Evolutionary conservation across 192 early-diverging fungal genomes (phyloP), one percentile per base, ranked within the genome.

Genomic region (Coemansia aciculifera): DNA sequence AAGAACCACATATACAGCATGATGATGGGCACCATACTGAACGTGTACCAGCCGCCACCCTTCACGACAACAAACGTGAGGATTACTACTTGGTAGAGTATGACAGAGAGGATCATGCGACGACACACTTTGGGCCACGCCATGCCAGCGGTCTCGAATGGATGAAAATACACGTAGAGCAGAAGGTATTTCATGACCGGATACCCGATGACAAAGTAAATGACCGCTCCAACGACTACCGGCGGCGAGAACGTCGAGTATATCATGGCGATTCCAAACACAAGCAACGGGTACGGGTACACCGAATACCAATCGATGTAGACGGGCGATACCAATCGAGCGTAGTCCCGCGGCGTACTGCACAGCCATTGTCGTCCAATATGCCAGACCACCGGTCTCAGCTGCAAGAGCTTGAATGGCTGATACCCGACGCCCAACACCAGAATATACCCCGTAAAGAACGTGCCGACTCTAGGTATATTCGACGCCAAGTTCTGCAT

Each of bases 331-430:
- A 87, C 81, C n/a, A 88, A 82, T 51, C 92, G 89, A 6, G 90
- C 88, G 68, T 90, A 91, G 64, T 94, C 92, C 37, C 92, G 85
- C 17, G 92, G 92, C 1, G 92, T 93, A 66, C 85, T 89, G 69
- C 89, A 90, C 59, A 89, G 67, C 74, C 89, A 86, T 15, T 75
- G 69, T 2, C 87, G 82, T 21, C 83, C 74, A 39, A 90, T 27
- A 62, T 75, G 68, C 88, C 87, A 57, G 67, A 90, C 71, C 19
- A 90, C 85, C 2, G 89, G 87, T 4, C 89, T 83, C 36, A 90
- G 72, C 66, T 89, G 87, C 52, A 93, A 62, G 44, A 94, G 74
- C 73, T 90, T 87, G 57, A 90, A 71, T n/a, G 91, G 91, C 61
- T 87, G 75, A 31, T 84, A 86, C 23, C 85, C 89, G 63, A 94